Evolutionary conservation across 257 asterid species (phyloP).

Genomic region (Nicotiana otophora): DNA sequence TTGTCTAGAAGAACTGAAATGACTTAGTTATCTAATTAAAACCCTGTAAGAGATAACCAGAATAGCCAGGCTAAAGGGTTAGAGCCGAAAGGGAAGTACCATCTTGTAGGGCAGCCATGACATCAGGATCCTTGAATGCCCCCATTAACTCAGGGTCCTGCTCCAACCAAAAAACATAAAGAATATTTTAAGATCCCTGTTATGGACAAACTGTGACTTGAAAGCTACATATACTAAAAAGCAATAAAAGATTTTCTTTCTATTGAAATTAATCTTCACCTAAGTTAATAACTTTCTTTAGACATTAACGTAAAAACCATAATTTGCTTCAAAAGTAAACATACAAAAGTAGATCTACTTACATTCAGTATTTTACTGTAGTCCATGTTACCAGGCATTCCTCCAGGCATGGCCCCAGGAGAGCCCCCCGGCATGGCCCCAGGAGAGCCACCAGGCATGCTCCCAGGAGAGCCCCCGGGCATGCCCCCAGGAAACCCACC

Average conservation of each 20-base stretch:
- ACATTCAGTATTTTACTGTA: constrained; percentile 86
- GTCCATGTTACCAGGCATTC: constrained; percentile 66
- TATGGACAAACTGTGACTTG: not conserved
- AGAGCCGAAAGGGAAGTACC: constrained; percentile 37
- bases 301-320: not conserved
- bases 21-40: not conserved
- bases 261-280: not conserved
- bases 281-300: not conserved
- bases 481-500: constrained; percentile 53
- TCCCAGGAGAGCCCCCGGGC: constrained; percentile 43
- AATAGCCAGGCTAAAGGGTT: not conserved
- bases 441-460: constrained; percentile 31
- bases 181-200: not conserved
- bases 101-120: constrained; percentile 99
- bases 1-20: not conserved
- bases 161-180: constrained; percentile 18
- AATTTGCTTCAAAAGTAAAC: not conserved
- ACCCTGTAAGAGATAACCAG: not conserved
- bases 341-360: constrained; percentile 22
- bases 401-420: constrained; percentile 27
- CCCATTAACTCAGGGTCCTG: constrained; percentile 99
- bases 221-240: not conserved
- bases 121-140: constrained; percentile 95
- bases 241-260: not conserved
- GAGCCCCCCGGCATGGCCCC: constrained; percentile 33